phyloP scores from a whole-genome alignment of 75 land plant genomes.

The Ceratopteris richardii region DNA sequence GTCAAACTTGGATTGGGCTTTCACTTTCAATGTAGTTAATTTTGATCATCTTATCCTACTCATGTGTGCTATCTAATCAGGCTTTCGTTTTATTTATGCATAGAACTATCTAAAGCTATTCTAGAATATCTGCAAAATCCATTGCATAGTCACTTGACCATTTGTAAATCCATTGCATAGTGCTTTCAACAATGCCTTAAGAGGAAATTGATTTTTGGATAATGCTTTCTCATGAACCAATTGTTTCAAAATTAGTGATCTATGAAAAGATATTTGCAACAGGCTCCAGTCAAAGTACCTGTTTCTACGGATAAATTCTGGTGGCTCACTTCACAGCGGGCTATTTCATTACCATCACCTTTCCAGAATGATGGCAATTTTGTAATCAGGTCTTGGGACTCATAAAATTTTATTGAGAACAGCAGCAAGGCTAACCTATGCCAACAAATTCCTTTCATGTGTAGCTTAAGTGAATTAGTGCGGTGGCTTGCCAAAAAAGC shows the following conservation, averaged over 20 bases:
- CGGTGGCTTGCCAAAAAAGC: conserved; percentile 89
- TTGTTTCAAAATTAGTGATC: too few species aligned
- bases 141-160: too few species aligned
- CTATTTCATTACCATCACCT: conserved; percentile 71
- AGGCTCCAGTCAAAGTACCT: conserved; percentile 86
- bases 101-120: too few species aligned
- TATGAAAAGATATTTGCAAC: background rate
- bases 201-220: too few species aligned
- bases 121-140: too few species aligned
- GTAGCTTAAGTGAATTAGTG: conserved; percentile 91
- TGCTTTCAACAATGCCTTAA: too few species aligned
- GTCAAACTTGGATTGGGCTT: too few species aligned
- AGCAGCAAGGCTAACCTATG: background rate
- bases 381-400: conserved; percentile 92
- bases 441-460: conserved; percentile 2
- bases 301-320: conserved; percentile 85
- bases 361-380: conserved; percentile 82
- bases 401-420: background rate
- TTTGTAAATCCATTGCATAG: too few species aligned
- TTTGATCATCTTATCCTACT: too few species aligned
- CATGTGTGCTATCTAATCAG: too few species aligned
- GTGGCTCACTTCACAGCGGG: conserved; percentile 56
- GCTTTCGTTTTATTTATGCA: too few species aligned
- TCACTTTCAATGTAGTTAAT: background rate
- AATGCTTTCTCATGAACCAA: too few species aligned